phyloP scores from a whole-genome alignment of 2,329 filamentous ascomycete genomes.

The Fusarium palustre region DNA sequence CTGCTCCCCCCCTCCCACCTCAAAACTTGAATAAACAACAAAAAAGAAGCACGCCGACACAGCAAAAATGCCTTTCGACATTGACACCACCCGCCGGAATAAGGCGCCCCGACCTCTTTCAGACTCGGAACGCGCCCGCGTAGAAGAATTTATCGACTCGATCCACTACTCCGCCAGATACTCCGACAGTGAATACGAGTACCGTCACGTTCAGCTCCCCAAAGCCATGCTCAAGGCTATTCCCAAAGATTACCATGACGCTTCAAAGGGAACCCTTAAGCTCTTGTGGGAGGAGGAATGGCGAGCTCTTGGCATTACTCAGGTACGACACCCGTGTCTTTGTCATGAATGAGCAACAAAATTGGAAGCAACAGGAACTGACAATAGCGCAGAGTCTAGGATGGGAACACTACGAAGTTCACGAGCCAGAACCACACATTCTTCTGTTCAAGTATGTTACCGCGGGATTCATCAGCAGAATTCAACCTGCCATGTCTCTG shows the following conservation, averaged over 20 bases:
- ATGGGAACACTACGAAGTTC: slow-evolving; percentile 99
- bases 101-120: slow-evolving; percentile 83
- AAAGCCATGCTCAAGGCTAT: slow-evolving; percentile 99
- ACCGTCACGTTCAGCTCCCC: slow-evolving; percentile 96
- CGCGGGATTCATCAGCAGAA: background rate
- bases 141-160: slow-evolving; percentile 91
- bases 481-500: background rate
- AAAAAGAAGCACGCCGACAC: background rate
- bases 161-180: slow-evolving; percentile 99
- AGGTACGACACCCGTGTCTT: slow-evolving; percentile 67
- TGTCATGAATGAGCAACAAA: background rate
- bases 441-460: slow-evolving; percentile 92
- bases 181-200: slow-evolving; percentile 92
- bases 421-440: slow-evolving; percentile 98
- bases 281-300: slow-evolving; percentile 98
- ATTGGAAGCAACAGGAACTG: slow-evolving; percentile 21
- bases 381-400: slow-evolving; percentile 79
- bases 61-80: slow-evolving; percentile 57
- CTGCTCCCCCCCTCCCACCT: slow-evolving; percentile 13
- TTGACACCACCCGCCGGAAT: slow-evolving; percentile 89
- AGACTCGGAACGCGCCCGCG: slow-evolving; percentile 81
- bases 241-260: slow-evolving; percentile 93
- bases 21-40: slow-evolving; percentile 14
- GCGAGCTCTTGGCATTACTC: slow-evolving; percentile 95
- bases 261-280: slow-evolving; percentile 90